Evolutionary conservation across 2,329 filamentous ascomycete species (phyloP), one percentile per base, ranked within the genome.

Genomic region (Fusarium sp.): DNA sequence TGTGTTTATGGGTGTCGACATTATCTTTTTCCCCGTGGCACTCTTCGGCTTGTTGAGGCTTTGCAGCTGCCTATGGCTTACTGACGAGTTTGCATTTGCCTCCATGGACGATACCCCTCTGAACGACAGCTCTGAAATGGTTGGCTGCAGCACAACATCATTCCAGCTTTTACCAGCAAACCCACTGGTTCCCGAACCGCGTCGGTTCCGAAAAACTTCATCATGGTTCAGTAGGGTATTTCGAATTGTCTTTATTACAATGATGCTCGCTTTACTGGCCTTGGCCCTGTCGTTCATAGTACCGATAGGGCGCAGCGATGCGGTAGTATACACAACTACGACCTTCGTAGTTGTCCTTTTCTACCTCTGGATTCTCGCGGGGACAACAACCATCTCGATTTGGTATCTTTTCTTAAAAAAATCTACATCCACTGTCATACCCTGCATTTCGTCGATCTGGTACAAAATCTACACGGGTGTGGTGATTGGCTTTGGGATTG

Each of bases 31-130:
- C 6, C 62, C 62, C 0, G n/a, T 65, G 2, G 58, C 62, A 4
- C 40, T 65, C 0, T 52, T 65, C 7, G 62, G 62, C 1, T 13
- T 65, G 4, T 8, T 65, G 4, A 62, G 62, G 2, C 58, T 65
- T 1, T 65, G 62, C 8, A 52, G 45, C 24, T 65, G 51, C 1
- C 5, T 57, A 0, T 57, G 44, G 45, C 45, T 65, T 10, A 65
- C 61, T 6, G 51, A 65, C 7, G 59, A 65, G 15, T 65, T 65
- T 3, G 42, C 59, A 14, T 65, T 58, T 2, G 58, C 58, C 0
- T 64, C 57, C 0, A 33, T 63, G 8, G 58, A 64, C 5, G 58
- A 64, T 0, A 4, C 51, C 2, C 33, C 39, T 1, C 5, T 39
- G 7, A 26, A 33, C 1, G 28, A 3, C 46, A 17, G 4, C 13